phyloP scores from a whole-genome alignment of 225 moss, liverwort and hornwort species.

The Climacium dendroides region DNA sequence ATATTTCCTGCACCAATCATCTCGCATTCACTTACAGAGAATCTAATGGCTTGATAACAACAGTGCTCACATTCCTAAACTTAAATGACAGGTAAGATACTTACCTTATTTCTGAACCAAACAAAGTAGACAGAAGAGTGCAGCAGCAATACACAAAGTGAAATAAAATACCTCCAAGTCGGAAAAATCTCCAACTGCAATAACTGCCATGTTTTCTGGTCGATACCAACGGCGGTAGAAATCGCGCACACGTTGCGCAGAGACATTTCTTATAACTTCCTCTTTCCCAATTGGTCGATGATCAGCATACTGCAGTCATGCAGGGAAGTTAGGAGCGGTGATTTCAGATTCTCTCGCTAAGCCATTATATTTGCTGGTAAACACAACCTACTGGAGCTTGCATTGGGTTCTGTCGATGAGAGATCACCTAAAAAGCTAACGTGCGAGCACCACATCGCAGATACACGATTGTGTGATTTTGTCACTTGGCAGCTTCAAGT shows the following conservation, averaged over 20 bases:
- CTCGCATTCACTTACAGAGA: not conserved
- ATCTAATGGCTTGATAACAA: not conserved
- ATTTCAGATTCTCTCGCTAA: not conserved
- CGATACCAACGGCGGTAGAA: constrained; percentile 70
- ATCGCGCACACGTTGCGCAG: constrained; percentile 40
- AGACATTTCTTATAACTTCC: constrained; percentile 44
- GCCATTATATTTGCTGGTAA: not conserved
- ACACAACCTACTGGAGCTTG: not conserved
- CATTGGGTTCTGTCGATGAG: not conserved
- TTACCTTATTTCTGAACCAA: not conserved
- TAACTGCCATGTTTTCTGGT: constrained; percentile 58
- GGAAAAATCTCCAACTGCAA: constrained; percentile 74
- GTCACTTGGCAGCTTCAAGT: not conserved
- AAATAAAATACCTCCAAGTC: constrained; percentile 28
- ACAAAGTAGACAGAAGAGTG: not conserved
- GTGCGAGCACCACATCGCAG: not conserved
- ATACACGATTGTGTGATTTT: not conserved
- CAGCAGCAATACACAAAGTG: not conserved
- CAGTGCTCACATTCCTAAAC: not conserved
- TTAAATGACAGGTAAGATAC: not conserved
- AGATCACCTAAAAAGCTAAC: not conserved
- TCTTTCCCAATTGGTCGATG: constrained; percentile 61
- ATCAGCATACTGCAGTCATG: constrained; percentile 52
- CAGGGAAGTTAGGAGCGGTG: not conserved
- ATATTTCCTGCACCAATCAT: not conserved